These are phyloP conservation scores for Cladophialophora psammophila DNA, from an alignment of 2,329 filamentous ascomycete species.

Conservation along the genomic window DNA sequence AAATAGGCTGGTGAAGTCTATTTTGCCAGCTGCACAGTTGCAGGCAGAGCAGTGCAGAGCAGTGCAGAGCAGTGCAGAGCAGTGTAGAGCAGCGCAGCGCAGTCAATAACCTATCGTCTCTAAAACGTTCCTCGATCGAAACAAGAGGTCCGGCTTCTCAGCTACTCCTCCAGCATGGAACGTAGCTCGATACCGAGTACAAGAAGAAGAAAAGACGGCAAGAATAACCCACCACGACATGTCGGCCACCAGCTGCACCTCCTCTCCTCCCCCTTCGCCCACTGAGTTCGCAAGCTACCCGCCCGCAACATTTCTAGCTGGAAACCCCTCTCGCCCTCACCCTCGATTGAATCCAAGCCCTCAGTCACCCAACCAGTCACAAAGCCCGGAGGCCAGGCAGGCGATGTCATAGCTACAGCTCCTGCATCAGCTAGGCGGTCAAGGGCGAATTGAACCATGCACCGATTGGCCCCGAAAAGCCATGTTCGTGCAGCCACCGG, in stretches of 20 bases:
- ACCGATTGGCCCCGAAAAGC: conserved; percentile 20
- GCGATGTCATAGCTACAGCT: conserved; percentile 24
- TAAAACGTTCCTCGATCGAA: not conserved
- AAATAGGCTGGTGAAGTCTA: not conserved
- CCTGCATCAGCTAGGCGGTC: conserved; percentile 17
- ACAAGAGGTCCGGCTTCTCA: not conserved
- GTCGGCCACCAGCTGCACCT: not conserved
- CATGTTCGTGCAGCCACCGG: conserved; percentile 20
- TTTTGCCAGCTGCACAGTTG: conserved; percentile 1
- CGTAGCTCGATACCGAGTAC: not conserved
- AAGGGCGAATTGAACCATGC: conserved; percentile 14
- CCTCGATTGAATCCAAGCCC: conserved; percentile 1
- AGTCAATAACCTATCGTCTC: not conserved
- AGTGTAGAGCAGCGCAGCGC: not conserved
- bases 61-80: too few relatives aligned
- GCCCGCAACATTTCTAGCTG: not conserved
- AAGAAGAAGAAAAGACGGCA: conserved; percentile 12
- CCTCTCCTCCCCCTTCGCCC: not conserved
- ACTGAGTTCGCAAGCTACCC: not conserved
- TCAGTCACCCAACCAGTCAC: not conserved
- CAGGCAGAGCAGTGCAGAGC: not conserved
- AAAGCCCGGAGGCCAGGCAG: not conserved
- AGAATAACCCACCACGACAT: conserved; percentile 19
- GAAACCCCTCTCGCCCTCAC: not conserved
- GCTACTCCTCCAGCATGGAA: conserved; percentile 12